A percentile compares a stretch with the other conserved stretches of the same genome.
Conservation (phyloP, 306 rosid species). For the Prunus dulcis region DNA sequence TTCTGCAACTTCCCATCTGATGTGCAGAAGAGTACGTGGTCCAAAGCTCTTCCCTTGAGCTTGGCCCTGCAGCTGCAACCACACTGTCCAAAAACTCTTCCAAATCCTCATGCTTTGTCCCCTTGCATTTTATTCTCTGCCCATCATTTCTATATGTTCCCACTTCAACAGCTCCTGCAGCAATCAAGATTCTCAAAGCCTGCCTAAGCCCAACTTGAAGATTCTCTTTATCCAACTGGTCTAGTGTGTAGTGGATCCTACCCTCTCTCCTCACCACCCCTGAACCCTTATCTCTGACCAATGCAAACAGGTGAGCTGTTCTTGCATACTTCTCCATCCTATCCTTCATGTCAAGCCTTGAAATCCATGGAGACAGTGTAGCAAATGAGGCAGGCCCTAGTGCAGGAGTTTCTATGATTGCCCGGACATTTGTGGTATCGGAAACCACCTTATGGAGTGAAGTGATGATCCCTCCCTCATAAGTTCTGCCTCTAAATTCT, state of each 20-base stretch:
- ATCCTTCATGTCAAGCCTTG: constrained; percentile 69
- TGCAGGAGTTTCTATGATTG: constrained; percentile 68
- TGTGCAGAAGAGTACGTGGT: constrained; percentile 56
- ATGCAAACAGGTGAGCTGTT: constrained; percentile 63
- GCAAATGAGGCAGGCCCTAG: constrained; percentile 76
- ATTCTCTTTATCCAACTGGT: constrained; percentile 57
- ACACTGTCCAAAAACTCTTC: constrained; percentile 75
- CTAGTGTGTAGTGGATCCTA: constrained; percentile 46
- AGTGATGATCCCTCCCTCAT: constrained; percentile 84
- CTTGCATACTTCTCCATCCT: constrained; percentile 63
- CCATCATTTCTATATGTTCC: constrained; percentile 96
- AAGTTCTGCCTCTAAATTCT: constrained; percentile 43
- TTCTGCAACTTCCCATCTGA: constrained; percentile 80
- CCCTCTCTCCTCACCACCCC: constrained; percentile 62
- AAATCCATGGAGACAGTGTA: constrained; percentile 65
- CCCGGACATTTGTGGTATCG: constrained; percentile 32
- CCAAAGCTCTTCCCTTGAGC: constrained; percentile 61
- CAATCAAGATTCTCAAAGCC: constrained; percentile 71
- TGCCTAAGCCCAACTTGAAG: constrained; percentile 58
- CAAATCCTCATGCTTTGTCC: constrained; percentile 50
- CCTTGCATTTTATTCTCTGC: constrained; percentile 62
- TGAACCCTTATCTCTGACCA: constrained; percentile 77
- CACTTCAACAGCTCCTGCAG: constrained; percentile 89
- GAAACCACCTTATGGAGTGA: constrained; percentile 63
- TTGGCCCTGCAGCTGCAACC: constrained; percentile 54